Base-by-base conservation (phyloP, 768 basidiomycete genomes). In the Lactarius hatsudake region DNA sequence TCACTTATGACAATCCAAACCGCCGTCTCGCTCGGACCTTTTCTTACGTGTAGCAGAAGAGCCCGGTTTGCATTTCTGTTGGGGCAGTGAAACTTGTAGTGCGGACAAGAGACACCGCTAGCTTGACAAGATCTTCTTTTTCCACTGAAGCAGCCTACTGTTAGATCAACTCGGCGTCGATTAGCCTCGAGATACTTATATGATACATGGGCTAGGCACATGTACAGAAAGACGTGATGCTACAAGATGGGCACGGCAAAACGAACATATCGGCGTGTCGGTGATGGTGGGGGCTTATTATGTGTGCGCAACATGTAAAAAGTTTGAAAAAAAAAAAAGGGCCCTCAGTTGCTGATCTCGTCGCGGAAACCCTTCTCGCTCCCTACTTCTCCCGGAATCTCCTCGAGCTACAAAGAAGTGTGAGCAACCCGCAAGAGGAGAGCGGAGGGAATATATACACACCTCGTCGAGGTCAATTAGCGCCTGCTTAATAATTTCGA, bases 401-500 rank as follows among this genome's bases (percentile, higher is more conserved):
- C 79, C 0, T 84, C 83, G 20, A 84, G 76, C 83, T 84, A n/a
- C 5, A n/a, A n/a, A n/a, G 32, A 56, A 32, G 48, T 36, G 60
- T 61, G 74, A 78, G 55, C 78, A 78, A 66, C 79, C 69, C 10
- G n/a, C 43, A 28, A 45, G 28, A 10, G 45, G n/a, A 28, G 20
- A 36, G 15, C 62, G 42, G 43, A 66, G n/a, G 5, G 32, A 12
- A 8, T 10, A 12, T 48, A 12, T 48, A 78, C 83, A 59, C 48
- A 91, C 90, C 76, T 81, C 79, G 76, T 98, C 96, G 56, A 98
- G 83, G 74, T 97, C 95, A 13, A 79, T 76, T 56, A 98, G 79
- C 61, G 86, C 88, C 71, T 91, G 84, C 26, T 85, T 86, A 73
- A 99, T 93, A 64, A 91, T 86, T 64, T 76, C 77, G 17, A 97